Evolutionary conservation across 179 eudicot genomes (phyloP).

Genomic region (Beta lomatogona): DNA sequence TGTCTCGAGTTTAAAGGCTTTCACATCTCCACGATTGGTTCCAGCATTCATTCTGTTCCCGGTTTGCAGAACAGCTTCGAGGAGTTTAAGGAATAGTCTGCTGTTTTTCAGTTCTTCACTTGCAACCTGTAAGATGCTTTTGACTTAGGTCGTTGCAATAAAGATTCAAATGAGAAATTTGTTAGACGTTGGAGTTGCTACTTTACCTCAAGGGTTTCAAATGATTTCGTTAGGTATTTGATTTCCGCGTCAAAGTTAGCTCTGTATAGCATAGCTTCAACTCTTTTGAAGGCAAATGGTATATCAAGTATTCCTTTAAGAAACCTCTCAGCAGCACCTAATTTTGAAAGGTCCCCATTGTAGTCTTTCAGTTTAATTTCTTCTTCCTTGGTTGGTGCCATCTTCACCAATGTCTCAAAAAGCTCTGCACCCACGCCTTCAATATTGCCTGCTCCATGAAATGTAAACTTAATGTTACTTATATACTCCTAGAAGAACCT

Average conservation of each 20-base stretch:
- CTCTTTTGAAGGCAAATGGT: constrained; percentile 93
- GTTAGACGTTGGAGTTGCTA: background rate
- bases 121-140: constrained; percentile 56
- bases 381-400: constrained; percentile 99
- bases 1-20: constrained; percentile 87
- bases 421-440: constrained; percentile 88
- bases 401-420: constrained; percentile 90
- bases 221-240: constrained; percentile 72
- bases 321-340: constrained; percentile 93
- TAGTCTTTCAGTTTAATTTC: constrained; percentile 83
- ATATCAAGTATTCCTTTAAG: constrained; percentile 83
- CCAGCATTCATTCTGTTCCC: constrained; percentile 98
- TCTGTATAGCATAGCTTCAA: constrained; percentile 91
- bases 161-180: background rate
- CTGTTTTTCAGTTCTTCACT: constrained; percentile 84
- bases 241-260: constrained; percentile 89
- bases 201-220: constrained; percentile 80
- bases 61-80: constrained; percentile 91
- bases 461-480: background rate
- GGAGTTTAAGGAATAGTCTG: constrained; percentile 85
- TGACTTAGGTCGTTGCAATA: constrained; percentile 12
- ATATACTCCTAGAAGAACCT: background rate
- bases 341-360: constrained; percentile 67
- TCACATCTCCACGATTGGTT: constrained; percentile 91
- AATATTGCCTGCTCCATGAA: constrained; percentile 65